Percentiles rank a stretch among this genome's conserved stretches.
Evolutionary conservation across 352 stramenopile genomes (phyloP).

Genomic region (Globisporangium cylindrosporum): DNA sequence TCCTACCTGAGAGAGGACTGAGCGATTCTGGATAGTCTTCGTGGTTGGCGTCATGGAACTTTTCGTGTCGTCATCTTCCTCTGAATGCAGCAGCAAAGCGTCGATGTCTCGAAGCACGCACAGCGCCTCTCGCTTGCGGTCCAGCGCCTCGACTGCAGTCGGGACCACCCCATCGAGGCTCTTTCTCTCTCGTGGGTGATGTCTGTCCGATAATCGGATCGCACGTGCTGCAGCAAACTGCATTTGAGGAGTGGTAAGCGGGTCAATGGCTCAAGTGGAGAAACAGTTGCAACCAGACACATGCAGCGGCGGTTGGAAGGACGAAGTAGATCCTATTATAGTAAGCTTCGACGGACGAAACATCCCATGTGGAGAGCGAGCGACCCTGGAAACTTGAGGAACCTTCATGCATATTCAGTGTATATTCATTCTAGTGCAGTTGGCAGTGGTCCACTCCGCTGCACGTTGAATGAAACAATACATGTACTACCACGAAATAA

Average conservation of each 20-base stretch:
- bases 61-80: not conserved
- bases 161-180: conserved; percentile 21
- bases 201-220: too few species aligned
- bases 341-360: too few species aligned
- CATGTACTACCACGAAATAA: conserved; percentile 12
- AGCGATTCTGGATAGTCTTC: not conserved
- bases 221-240: not conserved
- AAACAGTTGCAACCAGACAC: not conserved
- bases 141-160: conserved; percentile 20
- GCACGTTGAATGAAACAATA: not conserved
- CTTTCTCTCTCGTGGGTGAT: not conserved
- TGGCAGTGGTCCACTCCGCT: not conserved
- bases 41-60: not conserved
- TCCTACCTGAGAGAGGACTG: not conserved
- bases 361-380: too few species aligned
- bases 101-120: conserved; percentile 27
- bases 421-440: not conserved
- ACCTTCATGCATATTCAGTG: not conserved
- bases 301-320: not conserved
- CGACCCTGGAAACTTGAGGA: not conserved
- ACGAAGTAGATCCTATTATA: not conserved
- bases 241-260: not conserved
- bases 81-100: conserved; percentile 7
- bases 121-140: conserved; percentile 24
- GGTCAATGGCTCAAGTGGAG: not conserved